Percentiles rank a stretch among this genome's conserved stretches.
These are phyloP conservation scores for Coccomyxa sp. DNA, from an alignment of 139 green algal genomes.

Conservation along the genomic window DNA sequence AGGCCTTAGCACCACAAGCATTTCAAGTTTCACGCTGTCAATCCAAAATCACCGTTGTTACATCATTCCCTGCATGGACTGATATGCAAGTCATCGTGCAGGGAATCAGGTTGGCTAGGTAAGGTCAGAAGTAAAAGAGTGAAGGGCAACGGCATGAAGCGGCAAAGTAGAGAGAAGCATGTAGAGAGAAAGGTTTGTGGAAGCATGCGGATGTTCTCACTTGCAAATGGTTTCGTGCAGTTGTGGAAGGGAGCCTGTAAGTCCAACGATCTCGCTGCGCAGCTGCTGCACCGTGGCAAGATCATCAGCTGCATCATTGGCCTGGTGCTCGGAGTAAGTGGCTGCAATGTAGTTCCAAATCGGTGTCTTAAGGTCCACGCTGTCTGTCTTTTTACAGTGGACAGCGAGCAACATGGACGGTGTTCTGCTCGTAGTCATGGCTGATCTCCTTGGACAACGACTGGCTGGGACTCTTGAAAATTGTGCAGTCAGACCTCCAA, in stretches of 20 bases:
- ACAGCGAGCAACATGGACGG: constrained; percentile 54
- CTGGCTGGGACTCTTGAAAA: background rate
- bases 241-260: constrained; percentile 28
- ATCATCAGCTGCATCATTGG: constrained; percentile 64
- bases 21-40: too few species aligned
- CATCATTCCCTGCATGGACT: too few species aligned
- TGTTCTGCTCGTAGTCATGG: background rate
- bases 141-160: too few species aligned
- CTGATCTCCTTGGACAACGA: background rate
- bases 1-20: background rate
- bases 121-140: too few species aligned
- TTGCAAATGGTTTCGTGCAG: constrained; percentile 59
- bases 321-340: constrained; percentile 39
- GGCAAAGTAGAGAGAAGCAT: too few species aligned
- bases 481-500: background rate
- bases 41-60: too few species aligned
- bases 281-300: constrained; percentile 54
- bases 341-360: constrained; percentile 58
- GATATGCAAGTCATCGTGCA: too few species aligned
- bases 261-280: constrained; percentile 42
- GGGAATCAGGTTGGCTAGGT: too few species aligned
- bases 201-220: constrained; percentile 15
- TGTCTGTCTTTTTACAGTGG: constrained; percentile 73
- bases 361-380: constrained; percentile 61
- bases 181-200: background rate